Base-by-base conservation (phyloP, 768 basidiomycete species). In the Hericium erinaceus region DNA sequence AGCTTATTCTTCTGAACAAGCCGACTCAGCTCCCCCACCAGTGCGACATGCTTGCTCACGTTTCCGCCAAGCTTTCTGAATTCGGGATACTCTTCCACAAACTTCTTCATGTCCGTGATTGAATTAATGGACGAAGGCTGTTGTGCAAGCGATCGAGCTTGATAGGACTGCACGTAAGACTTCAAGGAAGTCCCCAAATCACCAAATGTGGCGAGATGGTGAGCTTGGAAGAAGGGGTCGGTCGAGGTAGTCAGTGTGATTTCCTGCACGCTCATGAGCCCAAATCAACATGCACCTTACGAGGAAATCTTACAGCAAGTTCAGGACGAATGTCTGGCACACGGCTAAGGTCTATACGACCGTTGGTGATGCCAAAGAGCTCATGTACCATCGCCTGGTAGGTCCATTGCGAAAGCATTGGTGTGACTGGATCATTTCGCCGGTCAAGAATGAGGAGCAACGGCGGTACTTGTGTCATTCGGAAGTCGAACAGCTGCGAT, bases 301-400 rank as follows among this genome's bases (percentile, higher is more conserved):
- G 12, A 18, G 12, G 9, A 46, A 38, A 16, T 70, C 81, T 61
- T 65, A 90, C 95, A 67, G 85, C 81, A 56, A 98, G 77, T 69
- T 99, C 97, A 26, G 89, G 84, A 52, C 80, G 74, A 48, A 94
- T 87, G 63, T 92, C 94, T 13, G 92, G 92, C 39, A 95, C 92
- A 59, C 82, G 73, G 60, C 80, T 82, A 48, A 95, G 71, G 66
- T 92, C 85, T 3, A 98, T 94, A 58, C 97, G 80, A 18, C 95
- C 95, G 67, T 98, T 98, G 60, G 89, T 85, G 49, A 99, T 97
- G 2, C 90, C 88, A 7, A 98, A 73, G 13, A 97, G 76, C 68
- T 98, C 97, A 66, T 99, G 97, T 0, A 98, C 97, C 95, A 98
- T 98, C 1, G 95, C 97, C 69, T 98, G 95, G 73, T 98, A 98